These are phyloP conservation scores for Exophiala sideris DNA, from an alignment of 2,329 filamentous ascomycete species.

Conservation along the genomic window DNA sequence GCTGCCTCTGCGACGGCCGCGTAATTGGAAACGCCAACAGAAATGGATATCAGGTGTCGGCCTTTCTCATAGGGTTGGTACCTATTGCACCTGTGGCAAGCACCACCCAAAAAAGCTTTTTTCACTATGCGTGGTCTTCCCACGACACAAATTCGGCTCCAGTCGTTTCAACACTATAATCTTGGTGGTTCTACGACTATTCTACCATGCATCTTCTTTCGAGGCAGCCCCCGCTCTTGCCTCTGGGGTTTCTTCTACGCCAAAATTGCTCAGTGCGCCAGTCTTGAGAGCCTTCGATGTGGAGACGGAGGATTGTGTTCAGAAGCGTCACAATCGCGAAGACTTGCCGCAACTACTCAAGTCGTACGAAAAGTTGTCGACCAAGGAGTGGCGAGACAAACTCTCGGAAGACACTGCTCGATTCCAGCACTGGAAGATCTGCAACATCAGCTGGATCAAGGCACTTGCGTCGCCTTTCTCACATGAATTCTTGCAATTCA, in stretches of 20 bases:
- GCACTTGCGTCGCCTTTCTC: slow-evolving; percentile 26
- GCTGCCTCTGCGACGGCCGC: slow-evolving; percentile 5
- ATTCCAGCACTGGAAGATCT: slow-evolving; percentile 12
- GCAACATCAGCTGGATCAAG: slow-evolving; percentile 26
- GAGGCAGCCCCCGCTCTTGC: slow-evolving; percentile 1
- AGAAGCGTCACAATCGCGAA: neutral
- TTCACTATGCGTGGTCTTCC: slow-evolving; percentile 14
- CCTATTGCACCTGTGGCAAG: slow-evolving; percentile 13
- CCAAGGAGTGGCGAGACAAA: slow-evolving; percentile 8
- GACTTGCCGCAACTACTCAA: slow-evolving; percentile 6
- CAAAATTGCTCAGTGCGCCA: neutral
- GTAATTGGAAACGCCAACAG: slow-evolving; percentile 2
- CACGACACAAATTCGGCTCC: slow-evolving; percentile 19
- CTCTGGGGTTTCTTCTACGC: neutral
- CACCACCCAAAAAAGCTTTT: slow-evolving; percentile 5
- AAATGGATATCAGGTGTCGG: slow-evolving; percentile 5
- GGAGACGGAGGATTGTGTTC: neutral
- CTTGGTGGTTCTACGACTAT: slow-evolving; percentile 21
- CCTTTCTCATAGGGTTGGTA: neutral
- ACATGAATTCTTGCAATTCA: slow-evolving; percentile 26
- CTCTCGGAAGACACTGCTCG: neutral
- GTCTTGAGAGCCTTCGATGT: neutral
- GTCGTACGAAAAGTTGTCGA: slow-evolving; percentile 13
- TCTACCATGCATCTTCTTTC: slow-evolving; percentile 22
- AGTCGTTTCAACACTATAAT: slow-evolving; percentile 22